Evolutionary conservation across 2,329 filamentous ascomycete genomes (phyloP).

Genomic region (Passalora sequoiae): DNA sequence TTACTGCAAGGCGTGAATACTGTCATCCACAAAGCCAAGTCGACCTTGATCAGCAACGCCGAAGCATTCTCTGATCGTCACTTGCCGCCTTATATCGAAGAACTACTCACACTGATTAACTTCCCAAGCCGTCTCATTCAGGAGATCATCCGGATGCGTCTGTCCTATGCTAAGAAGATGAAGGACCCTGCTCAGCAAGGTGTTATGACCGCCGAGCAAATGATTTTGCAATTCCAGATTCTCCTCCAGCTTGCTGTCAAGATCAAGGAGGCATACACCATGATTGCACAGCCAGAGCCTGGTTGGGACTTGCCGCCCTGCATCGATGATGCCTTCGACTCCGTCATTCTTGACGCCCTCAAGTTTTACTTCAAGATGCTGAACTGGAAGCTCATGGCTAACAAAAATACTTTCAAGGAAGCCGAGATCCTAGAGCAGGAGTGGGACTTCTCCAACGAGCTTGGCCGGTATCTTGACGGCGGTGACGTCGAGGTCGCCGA

Average conservation of each 20-base stretch:
- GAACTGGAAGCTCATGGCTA: conserved; percentile 94
- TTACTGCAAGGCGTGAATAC: conserved; percentile 78
- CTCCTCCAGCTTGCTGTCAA: conserved; percentile 83
- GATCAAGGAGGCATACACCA: conserved; percentile 83
- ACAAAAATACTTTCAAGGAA: conserved; percentile 99
- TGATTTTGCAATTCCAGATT: conserved; percentile 95
- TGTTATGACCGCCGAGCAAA: conserved; percentile 90
- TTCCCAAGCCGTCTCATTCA: conserved; percentile 94
- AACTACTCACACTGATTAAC: conserved; percentile 91
- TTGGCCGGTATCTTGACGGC: conserved; percentile 83
- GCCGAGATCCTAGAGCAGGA: conserved; percentile 95
- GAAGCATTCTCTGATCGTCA: conserved; percentile 81
- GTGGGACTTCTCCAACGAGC: conserved; percentile 94
- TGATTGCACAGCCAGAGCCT: conserved; percentile 77
- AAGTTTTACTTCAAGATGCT: conserved; percentile 99
- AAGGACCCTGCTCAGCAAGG: conserved; percentile 91
- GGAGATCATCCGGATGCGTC: conserved; percentile 87
- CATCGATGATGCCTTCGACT: conserved; percentile 94
- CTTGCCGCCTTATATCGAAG: conserved; percentile 92
- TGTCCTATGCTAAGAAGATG: conserved; percentile 90
- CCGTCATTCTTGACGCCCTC: conserved; percentile 82
- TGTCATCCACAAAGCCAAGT: conserved; percentile 90
- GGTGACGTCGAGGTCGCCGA: conserved; percentile 96
- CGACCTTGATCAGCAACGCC: conserved; percentile 80
- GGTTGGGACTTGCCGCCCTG: conserved; percentile 95